Evolutionary conservation across 345 rosid species (phyloP).

Genomic region (Linum lewisii): DNA sequence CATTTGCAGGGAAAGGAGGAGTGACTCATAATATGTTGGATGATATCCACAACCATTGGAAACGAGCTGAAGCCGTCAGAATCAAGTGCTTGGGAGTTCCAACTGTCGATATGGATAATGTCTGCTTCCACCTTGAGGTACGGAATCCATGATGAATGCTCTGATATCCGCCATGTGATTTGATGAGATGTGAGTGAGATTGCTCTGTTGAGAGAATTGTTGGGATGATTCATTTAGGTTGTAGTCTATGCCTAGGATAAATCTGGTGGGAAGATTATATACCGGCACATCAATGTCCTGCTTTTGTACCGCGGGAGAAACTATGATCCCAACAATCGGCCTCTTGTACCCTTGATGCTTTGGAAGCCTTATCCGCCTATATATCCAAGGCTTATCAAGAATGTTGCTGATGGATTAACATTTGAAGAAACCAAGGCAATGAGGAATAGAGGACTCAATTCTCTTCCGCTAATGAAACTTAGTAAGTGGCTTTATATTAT

Average conservation of each 20-base stretch:
- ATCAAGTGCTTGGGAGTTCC: constrained; percentile 91
- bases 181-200: constrained; percentile 1
- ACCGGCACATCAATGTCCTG: constrained; percentile 51
- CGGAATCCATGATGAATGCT: constrained; percentile 1
- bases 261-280: constrained; percentile 66
- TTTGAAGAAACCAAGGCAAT: constrained; percentile 81
- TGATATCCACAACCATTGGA: constrained; percentile 91
- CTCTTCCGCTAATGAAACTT: constrained; percentile 57
- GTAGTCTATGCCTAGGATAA: constrained; percentile 50
- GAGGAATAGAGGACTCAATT: constrained; percentile 58
- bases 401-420: constrained; percentile 60
- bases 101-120: constrained; percentile 83
- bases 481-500: constrained; percentile 34
- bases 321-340: constrained; percentile 60
- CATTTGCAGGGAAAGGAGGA: constrained; percentile 57
- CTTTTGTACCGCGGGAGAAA: constrained; percentile 68
- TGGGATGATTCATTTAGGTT: constrained; percentile 23
- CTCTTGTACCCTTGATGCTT: constrained; percentile 66
- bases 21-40: constrained; percentile 91
- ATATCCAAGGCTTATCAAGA: constrained; percentile 68
- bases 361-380: constrained; percentile 94
- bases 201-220: background rate
- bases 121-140: constrained; percentile 85
- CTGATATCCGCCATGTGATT: too few relatives aligned
- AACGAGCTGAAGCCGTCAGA: constrained; percentile 80